These are phyloP conservation scores for Blastomyces silverae DNA, from an alignment of 2,329 filamentous ascomycete genomes.

Conservation along the genomic window DNA sequence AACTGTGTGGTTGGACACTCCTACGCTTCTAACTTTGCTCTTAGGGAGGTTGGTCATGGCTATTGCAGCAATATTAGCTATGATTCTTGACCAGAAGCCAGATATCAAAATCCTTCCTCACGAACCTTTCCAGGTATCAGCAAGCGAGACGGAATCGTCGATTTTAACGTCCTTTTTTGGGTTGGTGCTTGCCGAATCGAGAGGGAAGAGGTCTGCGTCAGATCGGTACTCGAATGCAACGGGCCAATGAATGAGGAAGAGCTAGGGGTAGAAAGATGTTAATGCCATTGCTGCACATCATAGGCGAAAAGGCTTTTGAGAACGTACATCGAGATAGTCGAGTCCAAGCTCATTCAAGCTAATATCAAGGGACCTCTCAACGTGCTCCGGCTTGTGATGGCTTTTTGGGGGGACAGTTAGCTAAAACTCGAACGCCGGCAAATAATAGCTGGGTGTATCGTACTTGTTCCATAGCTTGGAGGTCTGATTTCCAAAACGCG, in stretches of 20 bases:
- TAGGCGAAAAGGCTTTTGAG: conserved; percentile 18
- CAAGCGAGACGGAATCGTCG: conserved; percentile 39
- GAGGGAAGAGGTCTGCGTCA: conserved; percentile 44
- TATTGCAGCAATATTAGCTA: conserved; percentile 15
- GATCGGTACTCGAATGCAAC: conserved; percentile 33
- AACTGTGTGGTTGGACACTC: conserved; percentile 40
- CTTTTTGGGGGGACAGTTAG: conserved; percentile 26
- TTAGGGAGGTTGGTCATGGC: conserved; percentile 42
- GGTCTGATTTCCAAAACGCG: conserved; percentile 34
- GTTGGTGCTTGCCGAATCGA: conserved; percentile 29
- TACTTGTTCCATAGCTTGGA: conserved; percentile 56
- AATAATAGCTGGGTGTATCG: conserved; percentile 2
- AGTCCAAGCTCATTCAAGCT: conserved; percentile 25
- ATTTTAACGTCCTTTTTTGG: conserved; percentile 36
- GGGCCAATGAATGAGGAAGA: conserved; percentile 45
- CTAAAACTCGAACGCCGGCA: neutral
- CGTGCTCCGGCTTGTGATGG: conserved; percentile 39
- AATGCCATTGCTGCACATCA: conserved; percentile 20
- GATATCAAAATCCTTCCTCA: conserved; percentile 13
- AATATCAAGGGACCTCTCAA: conserved; percentile 19
- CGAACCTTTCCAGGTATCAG: conserved; percentile 40
- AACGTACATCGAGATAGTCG: conserved; percentile 44
- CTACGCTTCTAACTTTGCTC: conserved; percentile 38
- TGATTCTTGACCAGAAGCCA: neutral
- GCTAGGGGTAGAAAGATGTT: conserved; percentile 21